Evolutionary conservation across 2,329 filamentous ascomycete species (phyloP).

Genomic region (Aspergillus sergii): DNA sequence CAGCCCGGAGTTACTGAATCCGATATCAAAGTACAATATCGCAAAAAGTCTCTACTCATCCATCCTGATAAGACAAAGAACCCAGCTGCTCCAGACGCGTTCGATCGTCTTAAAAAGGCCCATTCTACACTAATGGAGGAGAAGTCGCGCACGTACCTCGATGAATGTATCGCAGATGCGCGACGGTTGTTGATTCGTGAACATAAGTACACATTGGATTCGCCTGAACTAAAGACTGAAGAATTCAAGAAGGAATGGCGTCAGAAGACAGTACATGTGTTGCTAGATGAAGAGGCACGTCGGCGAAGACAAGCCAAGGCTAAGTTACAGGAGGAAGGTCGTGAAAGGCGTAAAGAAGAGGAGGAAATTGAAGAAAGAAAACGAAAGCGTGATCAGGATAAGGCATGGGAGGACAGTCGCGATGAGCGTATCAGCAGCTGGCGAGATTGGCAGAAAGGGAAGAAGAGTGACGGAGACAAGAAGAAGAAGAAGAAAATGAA

Average conservation of each 20-base stretch:
- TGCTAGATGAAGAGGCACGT: slow-evolving; percentile 90
- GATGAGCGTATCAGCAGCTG: slow-evolving; percentile 92
- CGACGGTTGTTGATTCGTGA: slow-evolving; percentile 93
- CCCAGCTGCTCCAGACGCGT: slow-evolving; percentile 86
- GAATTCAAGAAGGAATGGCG: slow-evolving; percentile 86
- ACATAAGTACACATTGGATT: slow-evolving; percentile 89
- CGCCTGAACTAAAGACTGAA: slow-evolving; percentile 76
- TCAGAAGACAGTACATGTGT: slow-evolving; percentile 83
- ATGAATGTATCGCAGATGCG: slow-evolving; percentile 94
- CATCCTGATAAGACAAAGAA: slow-evolving; percentile 98
- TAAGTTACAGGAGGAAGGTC: slow-evolving; percentile 93
- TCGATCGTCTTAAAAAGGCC: slow-evolving; percentile 94
- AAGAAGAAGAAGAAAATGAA: slow-evolving; percentile 60
- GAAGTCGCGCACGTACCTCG: slow-evolving; percentile 81
- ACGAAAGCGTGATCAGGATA: slow-evolving; percentile 86
- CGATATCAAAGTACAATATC: slow-evolving; percentile 92
- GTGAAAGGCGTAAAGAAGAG: slow-evolving; percentile 82
- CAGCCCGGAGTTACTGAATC: slow-evolving; percentile 93
- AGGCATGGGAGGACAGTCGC: slow-evolving; percentile 91
- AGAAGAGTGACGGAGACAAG: slow-evolving; percentile 56
- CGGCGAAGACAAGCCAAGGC: slow-evolving; percentile 84
- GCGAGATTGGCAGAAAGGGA: slow-evolving; percentile 81
- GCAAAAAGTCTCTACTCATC: slow-evolving; percentile 97
- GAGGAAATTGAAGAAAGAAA: slow-evolving; percentile 80
- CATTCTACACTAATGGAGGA: slow-evolving; percentile 91